Evolutionary conservation across 108 stramenopile species (phyloP), one percentile per base, ranked within the genome.

Genomic region (Poteriospumella lacustris): DNA sequence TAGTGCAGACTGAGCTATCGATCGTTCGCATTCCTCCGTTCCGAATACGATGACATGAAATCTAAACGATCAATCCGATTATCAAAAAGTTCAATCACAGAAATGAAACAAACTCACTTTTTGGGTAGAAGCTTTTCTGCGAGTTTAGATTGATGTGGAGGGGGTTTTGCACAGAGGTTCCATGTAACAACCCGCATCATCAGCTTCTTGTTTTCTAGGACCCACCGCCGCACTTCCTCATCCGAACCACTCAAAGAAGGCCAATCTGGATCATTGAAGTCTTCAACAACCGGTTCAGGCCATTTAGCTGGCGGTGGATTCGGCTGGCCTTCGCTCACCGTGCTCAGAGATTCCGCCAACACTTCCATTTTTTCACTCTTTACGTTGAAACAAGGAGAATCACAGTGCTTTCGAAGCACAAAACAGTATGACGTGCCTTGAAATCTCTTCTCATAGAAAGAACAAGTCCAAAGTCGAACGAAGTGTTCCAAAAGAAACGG

Each of bases 21-120:
- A 75, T 62, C 85, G 84, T 43, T 89, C 86, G 40, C 88, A 89
- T 59, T 89, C 88, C 52, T 89, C 84, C 0, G 85, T 84, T 2
- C 88, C 88, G 28, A 89, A 77, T 26, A 42, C 84, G 40, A 83
- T 36, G 2, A 89, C 29, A 43, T 89, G 88, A 38, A 73, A 73
- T 3, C 70, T 5, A 39, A 68, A 19, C 19, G 28, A 40, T 56
- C 24, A 15, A 56, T 56, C 15, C 52, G 24, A 19, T 56, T 15
- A 56, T 24, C 19, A 56, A 56, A 19, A 56, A 24, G 24, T 19
- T 56, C 19, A 68, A 19, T 36, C 19, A 19, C 36, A 15, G 24
- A 12, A 68, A 19, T 39, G 19, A 68, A 40, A 39, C 19, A 19
- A 36, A 19, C 40, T 39, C 24, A 68, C 64, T 40, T 68, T 33